These are phyloP conservation scores for Oryza glumipatula DNA, from an alignment of 176 grass and related monocot species.

Conservation along the genomic window DNA sequence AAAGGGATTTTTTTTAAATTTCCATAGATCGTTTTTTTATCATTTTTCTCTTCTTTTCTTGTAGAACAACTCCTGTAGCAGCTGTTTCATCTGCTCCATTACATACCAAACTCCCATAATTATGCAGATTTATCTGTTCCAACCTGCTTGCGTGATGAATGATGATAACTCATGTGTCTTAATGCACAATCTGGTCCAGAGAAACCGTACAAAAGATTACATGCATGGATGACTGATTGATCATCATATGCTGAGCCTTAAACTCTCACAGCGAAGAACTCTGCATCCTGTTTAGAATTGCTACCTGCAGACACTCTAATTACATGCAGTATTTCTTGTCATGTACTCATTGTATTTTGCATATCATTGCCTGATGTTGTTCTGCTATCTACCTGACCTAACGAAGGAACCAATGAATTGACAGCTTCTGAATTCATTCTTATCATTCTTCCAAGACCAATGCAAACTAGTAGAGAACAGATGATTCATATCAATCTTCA, in stretches of 20 bases:
- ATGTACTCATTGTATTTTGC: background rate
- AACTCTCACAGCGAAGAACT: no score
- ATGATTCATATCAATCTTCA: background rate
- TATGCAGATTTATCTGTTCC: background rate
- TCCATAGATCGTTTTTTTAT: background rate
- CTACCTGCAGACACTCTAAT: background rate
- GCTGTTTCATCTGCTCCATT: background rate
- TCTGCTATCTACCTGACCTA: constrained; percentile 7
- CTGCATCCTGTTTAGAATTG: background rate
- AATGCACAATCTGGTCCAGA: background rate
- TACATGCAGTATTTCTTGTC: background rate
- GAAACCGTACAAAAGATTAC: background rate
- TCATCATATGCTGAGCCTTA: background rate
- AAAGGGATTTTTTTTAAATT: background rate
- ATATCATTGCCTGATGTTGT: constrained; percentile 6
- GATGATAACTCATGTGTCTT: background rate
- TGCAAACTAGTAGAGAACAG: background rate
- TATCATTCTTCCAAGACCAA: background rate
- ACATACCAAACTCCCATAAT: background rate
- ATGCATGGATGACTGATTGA: background rate
- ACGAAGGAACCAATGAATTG: background rate
- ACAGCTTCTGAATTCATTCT: background rate
- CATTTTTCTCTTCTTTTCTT: background rate
- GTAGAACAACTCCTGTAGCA: background rate
- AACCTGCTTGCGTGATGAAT: background rate